Percentiles rank a stretch among this genome's conserved stretches.
phyloP scores from a whole-genome alignment of 805 yeast genomes.

The Kodamaea neixiangensis region DNA sequence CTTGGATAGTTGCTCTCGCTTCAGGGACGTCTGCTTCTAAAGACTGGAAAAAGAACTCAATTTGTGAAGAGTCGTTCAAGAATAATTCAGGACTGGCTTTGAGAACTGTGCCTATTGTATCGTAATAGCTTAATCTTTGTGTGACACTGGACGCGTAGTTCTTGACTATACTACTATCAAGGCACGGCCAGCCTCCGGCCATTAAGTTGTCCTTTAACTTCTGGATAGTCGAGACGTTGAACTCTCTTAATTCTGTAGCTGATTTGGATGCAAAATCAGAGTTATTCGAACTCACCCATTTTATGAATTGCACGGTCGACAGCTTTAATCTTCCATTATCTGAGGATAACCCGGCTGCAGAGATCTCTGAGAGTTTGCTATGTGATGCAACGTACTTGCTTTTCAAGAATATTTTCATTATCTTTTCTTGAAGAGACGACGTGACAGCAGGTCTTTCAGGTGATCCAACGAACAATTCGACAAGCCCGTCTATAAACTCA shows the following conservation, averaged over 20 bases:
- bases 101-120: slow-evolving; percentile 70
- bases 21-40: slow-evolving; percentile 64
- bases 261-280: slow-evolving; percentile 10
- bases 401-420: slow-evolving; percentile 50
- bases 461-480: slow-evolving; percentile 54
- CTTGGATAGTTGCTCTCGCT: slow-evolving; percentile 68
- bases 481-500: slow-evolving; percentile 44
- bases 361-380: slow-evolving; percentile 45
- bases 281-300: slow-evolving; percentile 48
- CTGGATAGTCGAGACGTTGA: slow-evolving; percentile 48
- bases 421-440: slow-evolving; percentile 54
- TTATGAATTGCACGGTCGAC: slow-evolving; percentile 61
- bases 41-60: slow-evolving; percentile 72
- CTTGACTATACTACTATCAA: slow-evolving; percentile 36
- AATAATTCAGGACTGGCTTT: slow-evolving; percentile 46
- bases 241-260: slow-evolving; percentile 21
- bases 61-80: slow-evolving; percentile 47
- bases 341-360: slow-evolving; percentile 62
- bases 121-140: slow-evolving; percentile 70
- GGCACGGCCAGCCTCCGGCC: slow-evolving; percentile 62
- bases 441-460: slow-evolving; percentile 51
- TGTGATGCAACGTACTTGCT: slow-evolving; percentile 54
- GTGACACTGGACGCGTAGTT: slow-evolving; percentile 34
- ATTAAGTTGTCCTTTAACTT: slow-evolving; percentile 54
- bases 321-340: slow-evolving; percentile 54